Conservation (phyloP, 2,329 filamentous ascomycete genomes). For the Penicillium sp. region DNA sequence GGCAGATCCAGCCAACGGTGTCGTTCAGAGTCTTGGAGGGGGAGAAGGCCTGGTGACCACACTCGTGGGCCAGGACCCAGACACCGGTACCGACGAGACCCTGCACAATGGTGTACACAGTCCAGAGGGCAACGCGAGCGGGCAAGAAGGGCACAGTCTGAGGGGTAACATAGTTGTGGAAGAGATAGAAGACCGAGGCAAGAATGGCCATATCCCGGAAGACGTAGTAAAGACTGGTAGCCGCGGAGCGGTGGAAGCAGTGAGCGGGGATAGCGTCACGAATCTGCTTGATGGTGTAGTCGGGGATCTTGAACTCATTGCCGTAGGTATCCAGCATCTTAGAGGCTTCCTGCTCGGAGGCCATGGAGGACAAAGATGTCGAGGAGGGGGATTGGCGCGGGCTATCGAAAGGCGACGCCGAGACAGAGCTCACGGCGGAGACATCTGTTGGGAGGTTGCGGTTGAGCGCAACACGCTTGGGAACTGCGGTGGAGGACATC, state of each 20-base stretch:
- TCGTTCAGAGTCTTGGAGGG: constrained; percentile 89
- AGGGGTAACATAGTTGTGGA: constrained; percentile 86
- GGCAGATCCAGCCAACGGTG: constrained; percentile 85
- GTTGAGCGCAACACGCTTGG: constrained; percentile 51
- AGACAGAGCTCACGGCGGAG: constrained; percentile 56
- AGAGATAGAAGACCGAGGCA: constrained; percentile 77
- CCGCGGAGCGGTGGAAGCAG: constrained; percentile 86
- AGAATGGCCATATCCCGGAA: constrained; percentile 75
- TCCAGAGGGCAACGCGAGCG: constrained; percentile 66
- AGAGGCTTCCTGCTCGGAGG: constrained; percentile 60
- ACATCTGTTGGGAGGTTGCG: constrained; percentile 57
- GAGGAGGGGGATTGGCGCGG: constrained; percentile 71
- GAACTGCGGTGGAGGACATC: constrained; percentile 55
- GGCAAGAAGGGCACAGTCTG: constrained; percentile 73
- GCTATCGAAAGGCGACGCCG: constrained; percentile 60
- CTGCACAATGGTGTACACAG: constrained; percentile 76
- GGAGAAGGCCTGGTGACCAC: constrained; percentile 95
- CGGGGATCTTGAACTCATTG: constrained; percentile 88
- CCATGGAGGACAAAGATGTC: constrained; percentile 89
- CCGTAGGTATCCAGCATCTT: constrained; percentile 88
- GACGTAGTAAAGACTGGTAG: constrained; percentile 78
- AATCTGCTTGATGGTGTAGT: constrained; percentile 98
- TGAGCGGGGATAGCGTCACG: constrained; percentile 96
- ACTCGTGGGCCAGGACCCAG: constrained; percentile 98
- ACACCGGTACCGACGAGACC: constrained; percentile 90